Percentiles rank a stretch among this genome's conserved stretches.
phyloP scores from a whole-genome alignment of 2,329 filamentous ascomycete genomes.

The Hymenoscyphus albidus region DNA sequence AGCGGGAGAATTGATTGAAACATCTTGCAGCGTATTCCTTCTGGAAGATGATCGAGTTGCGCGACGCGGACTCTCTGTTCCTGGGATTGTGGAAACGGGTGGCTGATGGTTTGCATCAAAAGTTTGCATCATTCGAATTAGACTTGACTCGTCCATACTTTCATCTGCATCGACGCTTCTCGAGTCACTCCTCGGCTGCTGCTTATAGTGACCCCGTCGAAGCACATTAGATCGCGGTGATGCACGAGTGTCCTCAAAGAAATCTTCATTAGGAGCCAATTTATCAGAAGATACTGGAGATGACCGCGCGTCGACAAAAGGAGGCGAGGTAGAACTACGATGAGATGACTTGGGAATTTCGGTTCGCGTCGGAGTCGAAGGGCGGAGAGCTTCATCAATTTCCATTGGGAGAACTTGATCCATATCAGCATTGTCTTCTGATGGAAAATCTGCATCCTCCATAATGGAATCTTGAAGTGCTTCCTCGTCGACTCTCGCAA shows the following conservation, averaged over 20 bases:
- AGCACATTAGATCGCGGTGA: constrained; percentile 18
- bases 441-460: neutral
- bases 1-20: neutral
- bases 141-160: constrained; percentile 29
- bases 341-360: constrained; percentile 6
- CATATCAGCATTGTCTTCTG: neutral
- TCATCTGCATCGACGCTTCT: constrained; percentile 13
- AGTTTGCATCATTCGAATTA: constrained; percentile 27
- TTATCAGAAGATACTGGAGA: constrained; percentile 39
- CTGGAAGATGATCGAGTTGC: constrained; percentile 4
- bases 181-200: constrained; percentile 14
- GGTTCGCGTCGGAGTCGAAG: constrained; percentile 12
- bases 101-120: constrained; percentile 20
- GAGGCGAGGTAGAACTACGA: constrained; percentile 7
- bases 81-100: neutral
- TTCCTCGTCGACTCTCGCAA: neutral
- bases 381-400: constrained; percentile 3
- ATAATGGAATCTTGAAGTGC: neutral
- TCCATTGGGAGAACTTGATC: neutral
- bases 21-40: neutral
- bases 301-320: constrained; percentile 47
- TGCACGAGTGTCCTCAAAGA: constrained; percentile 30
- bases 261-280: constrained; percentile 18
- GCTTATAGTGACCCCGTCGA: neutral
- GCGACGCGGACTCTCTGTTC: neutral